These are phyloP conservation scores for Berberis vulgaris DNA, from an alignment of 164 flowering plant species.

Conservation along the genomic window DNA sequence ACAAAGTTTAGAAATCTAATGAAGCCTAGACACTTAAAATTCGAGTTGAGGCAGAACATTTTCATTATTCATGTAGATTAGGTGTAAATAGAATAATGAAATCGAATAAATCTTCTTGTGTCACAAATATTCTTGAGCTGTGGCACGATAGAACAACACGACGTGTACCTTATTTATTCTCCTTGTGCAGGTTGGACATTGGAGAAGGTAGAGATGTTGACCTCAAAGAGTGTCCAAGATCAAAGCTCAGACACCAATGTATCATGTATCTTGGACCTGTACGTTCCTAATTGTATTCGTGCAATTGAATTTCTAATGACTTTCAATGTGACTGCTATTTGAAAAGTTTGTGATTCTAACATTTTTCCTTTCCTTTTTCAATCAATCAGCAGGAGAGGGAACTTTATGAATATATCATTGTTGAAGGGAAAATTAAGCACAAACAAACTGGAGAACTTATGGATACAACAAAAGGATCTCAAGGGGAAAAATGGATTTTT, in stretches of 20 bases:
- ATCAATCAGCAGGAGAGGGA: slow-evolving; percentile 70
- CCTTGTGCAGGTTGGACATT: slow-evolving; percentile 64
- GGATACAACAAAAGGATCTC: slow-evolving; percentile 41
- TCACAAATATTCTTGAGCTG: too few species aligned
- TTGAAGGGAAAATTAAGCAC: slow-evolving; percentile 55
- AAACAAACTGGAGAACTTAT: slow-evolving; percentile 42
- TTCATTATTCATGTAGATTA: too few species aligned
- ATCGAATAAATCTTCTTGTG: too few species aligned
- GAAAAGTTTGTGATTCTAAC: neutral
- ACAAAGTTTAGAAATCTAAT: too few species aligned
- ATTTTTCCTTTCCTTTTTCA: neutral
- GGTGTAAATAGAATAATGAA: too few species aligned
- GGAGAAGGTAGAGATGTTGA: slow-evolving; percentile 84
- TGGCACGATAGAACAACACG: neutral
- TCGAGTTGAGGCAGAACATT: too few species aligned
- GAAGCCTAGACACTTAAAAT: too few species aligned
- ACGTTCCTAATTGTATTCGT: slow-evolving; percentile 21
- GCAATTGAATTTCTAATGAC: neutral
- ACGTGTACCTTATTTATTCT: neutral
- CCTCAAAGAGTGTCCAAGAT: slow-evolving; percentile 63
- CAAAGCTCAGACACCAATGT: slow-evolving; percentile 66
- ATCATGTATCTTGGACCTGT: slow-evolving; percentile 95
- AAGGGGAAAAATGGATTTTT: slow-evolving; percentile 67
- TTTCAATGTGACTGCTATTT: neutral
- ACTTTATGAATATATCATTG: slow-evolving; percentile 52